Conservation (phyloP, 108 stramenopile species). For the Fistulifera pelliculosa region DNA sequence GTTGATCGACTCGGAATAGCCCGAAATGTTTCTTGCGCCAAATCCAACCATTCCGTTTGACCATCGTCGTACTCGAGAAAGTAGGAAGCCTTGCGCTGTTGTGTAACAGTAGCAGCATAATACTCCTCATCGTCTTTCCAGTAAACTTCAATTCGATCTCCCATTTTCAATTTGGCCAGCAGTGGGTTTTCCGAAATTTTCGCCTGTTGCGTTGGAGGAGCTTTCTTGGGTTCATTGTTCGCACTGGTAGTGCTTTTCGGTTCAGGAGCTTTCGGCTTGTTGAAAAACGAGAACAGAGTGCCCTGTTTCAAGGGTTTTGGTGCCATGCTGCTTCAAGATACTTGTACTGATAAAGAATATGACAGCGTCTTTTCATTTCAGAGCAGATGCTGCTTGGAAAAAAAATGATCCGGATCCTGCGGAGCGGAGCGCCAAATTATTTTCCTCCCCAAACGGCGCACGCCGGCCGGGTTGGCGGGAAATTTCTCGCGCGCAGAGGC, state of each 20-base stretch:
- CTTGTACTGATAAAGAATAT: too few species aligned
- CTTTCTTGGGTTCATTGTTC: neutral
- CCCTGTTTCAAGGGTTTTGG: conserved; percentile 34
- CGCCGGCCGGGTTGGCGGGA: too few species aligned
- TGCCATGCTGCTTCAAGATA: neutral
- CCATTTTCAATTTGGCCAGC: conserved; percentile 1
- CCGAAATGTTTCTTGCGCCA: conserved; percentile 15
- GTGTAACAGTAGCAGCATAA: conserved; percentile 32
- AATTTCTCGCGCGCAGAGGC: too few species aligned
- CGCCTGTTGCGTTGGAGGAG: too few species aligned
- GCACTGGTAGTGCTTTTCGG: neutral
- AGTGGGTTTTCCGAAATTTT: too few species aligned
- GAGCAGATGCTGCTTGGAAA: too few species aligned
- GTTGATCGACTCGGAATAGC: neutral
- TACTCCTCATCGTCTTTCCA: conserved; percentile 58
- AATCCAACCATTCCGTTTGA: conserved; percentile 51
- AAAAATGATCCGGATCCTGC: too few species aligned
- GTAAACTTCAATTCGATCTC: conserved; percentile 19
- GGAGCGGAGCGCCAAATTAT: too few species aligned
- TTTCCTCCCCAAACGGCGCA: too few species aligned
- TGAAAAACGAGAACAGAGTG: conserved; percentile 60
- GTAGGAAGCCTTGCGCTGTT: conserved; percentile 1
- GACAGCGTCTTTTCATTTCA: too few species aligned
- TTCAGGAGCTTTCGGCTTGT: conserved; percentile 28
- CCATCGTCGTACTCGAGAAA: conserved; percentile 57